Evolutionary conservation across 2,329 filamentous ascomycete genomes (phyloP), one percentile per base, ranked within the genome.

Genomic region (Dactylellina leptospora): DNA sequence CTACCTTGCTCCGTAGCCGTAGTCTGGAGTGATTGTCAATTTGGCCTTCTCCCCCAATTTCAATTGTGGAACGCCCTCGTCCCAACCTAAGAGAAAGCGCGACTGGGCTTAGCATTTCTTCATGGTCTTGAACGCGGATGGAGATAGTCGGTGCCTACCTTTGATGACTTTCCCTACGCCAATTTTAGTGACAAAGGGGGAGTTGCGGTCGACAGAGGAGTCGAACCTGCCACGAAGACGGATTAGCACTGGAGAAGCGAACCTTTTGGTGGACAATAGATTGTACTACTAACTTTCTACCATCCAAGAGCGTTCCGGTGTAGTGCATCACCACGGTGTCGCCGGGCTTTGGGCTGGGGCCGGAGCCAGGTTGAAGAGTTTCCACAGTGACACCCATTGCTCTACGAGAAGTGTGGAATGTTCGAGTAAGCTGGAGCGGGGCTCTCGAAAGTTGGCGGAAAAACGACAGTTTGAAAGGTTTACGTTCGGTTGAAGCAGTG

Each of bases 261-360:
- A n/a, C n/a, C n/a, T n/a, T n/a, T n/a, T n/a, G n/a, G n/a, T n/a
- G n/a, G n/a, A n/a, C n/a, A n/a, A n/a, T n/a, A n/a, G n/a, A n/a
- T n/a, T n/a, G n/a, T n/a, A n/a, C 6, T n/a, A 28, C 42, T 13
- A 20, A 70, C 81, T 92, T 79, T 22, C 80, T 81, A 77, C 93
- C 93, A 85, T 90, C 86, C 81, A 90, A 90, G 74, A 97, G 85
- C 82, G 84, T 96, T 77, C 95, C 95, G 42, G 90, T 95, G 85
- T 97, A 97, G 82, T 95, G 87, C 79, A 97, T 96, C 78, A 86
- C 86, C 78, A 97, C 91, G 25, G 82, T 86, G 79, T 97, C 87
- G 75, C 91, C 90, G 11, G 78, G 77, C 75, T 81, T 78, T 63
- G 93, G 90, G 22, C 81, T 82, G 11, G 30, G 6, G 62, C 84